These are phyloP conservation scores for Tuber microsphaerosporum DNA, from an alignment of 495 filamentous ascomycete genomes.

Conservation along the genomic window DNA sequence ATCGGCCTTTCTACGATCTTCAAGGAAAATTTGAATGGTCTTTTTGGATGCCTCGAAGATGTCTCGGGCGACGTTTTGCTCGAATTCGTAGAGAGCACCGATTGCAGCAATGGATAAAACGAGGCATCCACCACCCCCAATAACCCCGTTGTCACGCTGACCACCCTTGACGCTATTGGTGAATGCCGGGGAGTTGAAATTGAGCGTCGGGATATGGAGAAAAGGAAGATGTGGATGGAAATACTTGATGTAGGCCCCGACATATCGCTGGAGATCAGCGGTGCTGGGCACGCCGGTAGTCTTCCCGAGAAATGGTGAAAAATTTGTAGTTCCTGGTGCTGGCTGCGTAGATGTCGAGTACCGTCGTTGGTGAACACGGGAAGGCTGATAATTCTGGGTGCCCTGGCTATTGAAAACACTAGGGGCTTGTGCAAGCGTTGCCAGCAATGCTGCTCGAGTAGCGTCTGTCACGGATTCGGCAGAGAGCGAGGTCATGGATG, in stretches of 20 bases:
- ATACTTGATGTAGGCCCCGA: conserved; percentile 83
- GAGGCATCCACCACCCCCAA: conserved; percentile 80
- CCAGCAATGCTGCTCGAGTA: conserved; percentile 78
- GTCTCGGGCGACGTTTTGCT: conserved; percentile 69
- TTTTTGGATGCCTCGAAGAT: conserved; percentile 89
- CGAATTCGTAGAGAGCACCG: conserved; percentile 88
- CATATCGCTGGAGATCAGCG: conserved; percentile 85
- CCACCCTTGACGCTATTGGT: conserved; percentile 53
- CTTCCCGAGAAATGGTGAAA: conserved; percentile 46
- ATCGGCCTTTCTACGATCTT: conserved; percentile 85
- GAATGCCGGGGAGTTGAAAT: conserved; percentile 73
- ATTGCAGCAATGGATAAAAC: conserved; percentile 95
- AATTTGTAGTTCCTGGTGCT: conserved; percentile 37
- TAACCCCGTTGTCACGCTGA: conserved; percentile 56
- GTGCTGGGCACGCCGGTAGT: conserved; percentile 69
- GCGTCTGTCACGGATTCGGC: conserved; percentile 86
- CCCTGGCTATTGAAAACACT: conserved; percentile 56
- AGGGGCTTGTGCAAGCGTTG: conserved; percentile 65
- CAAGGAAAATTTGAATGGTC: conserved; percentile 88
- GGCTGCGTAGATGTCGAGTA: conserved; percentile 45
- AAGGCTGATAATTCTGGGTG: conserved; percentile 29
- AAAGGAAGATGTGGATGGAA: conserved; percentile 95
- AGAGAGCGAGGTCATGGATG: conserved; percentile 57
- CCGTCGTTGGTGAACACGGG: conserved; percentile 33
- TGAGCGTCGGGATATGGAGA: conserved; percentile 82